These are phyloP conservation scores for Ophiorrhiza pumila DNA, from an alignment of 257 asterid species.

Conservation along the genomic window DNA sequence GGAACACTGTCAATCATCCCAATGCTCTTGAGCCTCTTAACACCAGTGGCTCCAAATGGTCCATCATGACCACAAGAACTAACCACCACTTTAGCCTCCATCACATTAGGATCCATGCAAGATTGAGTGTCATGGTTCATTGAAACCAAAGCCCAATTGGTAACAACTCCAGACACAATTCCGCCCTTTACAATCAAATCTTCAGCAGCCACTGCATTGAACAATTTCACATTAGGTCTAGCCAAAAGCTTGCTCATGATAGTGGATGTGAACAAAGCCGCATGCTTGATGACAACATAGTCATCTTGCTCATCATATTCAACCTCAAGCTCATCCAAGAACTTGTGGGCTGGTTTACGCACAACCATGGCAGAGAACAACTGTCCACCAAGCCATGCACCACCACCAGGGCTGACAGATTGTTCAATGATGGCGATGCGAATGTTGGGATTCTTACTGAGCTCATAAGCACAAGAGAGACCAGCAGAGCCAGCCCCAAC, in stretches of 20 bases:
- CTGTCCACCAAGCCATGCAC: slow-evolving; percentile 97
- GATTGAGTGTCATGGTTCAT: slow-evolving; percentile 94
- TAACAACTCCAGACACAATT: slow-evolving; percentile 80
- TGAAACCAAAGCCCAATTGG: slow-evolving; percentile 89
- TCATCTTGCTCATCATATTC: slow-evolving; percentile 78
- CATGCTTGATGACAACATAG: slow-evolving; percentile 89
- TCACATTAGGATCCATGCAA: slow-evolving; percentile 92
- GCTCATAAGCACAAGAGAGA: slow-evolving; percentile 83
- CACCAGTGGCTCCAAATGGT: slow-evolving; percentile 94
- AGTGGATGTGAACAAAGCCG: slow-evolving; percentile 86
- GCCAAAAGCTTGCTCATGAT: slow-evolving; percentile 90
- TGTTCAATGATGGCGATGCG: slow-evolving; percentile 71
- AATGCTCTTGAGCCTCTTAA: slow-evolving; percentile 76
- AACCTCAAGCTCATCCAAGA: slow-evolving; percentile 72
- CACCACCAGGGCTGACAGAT: slow-evolving; percentile 92
- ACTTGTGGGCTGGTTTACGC: slow-evolving; percentile 79
- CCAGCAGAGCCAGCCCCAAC: slow-evolving; percentile 92
- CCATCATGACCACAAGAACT: slow-evolving; percentile 98
- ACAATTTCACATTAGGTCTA: slow-evolving; percentile 77
- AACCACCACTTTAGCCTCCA: slow-evolving; percentile 85
- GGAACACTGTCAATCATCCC: slow-evolving; percentile 89
- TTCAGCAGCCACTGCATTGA: slow-evolving; percentile 95
- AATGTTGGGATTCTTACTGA: slow-evolving; percentile 63
- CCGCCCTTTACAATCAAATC: slow-evolving; percentile 77
- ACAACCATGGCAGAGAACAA: slow-evolving; percentile 91